Evolutionary conservation across 768 basidiomycete species (phyloP).

Genomic region (Amanita brunnescens): DNA sequence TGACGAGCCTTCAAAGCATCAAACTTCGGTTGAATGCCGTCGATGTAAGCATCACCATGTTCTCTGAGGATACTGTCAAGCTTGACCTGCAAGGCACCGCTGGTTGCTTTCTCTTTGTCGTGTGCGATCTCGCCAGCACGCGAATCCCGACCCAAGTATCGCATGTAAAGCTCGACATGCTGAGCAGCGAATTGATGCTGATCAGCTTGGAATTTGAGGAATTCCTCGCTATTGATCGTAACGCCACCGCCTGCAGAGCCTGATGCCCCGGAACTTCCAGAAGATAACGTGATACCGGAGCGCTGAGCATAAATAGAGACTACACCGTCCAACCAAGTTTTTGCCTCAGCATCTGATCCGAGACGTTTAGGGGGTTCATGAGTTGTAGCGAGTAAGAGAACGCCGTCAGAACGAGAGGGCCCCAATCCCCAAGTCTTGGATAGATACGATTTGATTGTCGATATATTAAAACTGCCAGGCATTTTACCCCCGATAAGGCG

Average conservation of each 20-base stretch:
- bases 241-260: slow-evolving; percentile 63
- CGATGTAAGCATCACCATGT: slow-evolving; percentile 89
- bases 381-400: slow-evolving; percentile 84
- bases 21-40: slow-evolving; percentile 92
- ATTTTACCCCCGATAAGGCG: slow-evolving; percentile 93
- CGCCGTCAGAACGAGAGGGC: slow-evolving; percentile 78
- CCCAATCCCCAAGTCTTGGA: slow-evolving; percentile 96
- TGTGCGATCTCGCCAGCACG: slow-evolving; percentile 86
- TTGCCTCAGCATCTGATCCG: slow-evolving; percentile 84
- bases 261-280: slow-evolving; percentile 54
- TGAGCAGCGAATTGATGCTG: slow-evolving; percentile 89
- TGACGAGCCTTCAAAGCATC: slow-evolving; percentile 93
- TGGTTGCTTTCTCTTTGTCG: slow-evolving; percentile 77
- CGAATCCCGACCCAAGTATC: slow-evolving; percentile 90
- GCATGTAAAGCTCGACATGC: slow-evolving; percentile 94
- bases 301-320: slow-evolving; percentile 83
- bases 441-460: slow-evolving; percentile 82
- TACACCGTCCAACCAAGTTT: slow-evolving; percentile 85
- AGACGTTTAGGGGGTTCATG: slow-evolving; percentile 93
- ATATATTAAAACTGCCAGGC: slow-evolving; percentile 97
- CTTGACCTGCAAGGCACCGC: slow-evolving; percentile 65
- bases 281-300: slow-evolving; percentile 75
- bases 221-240: slow-evolving; percentile 96
- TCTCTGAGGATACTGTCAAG: slow-evolving; percentile 85
- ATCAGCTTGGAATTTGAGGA: slow-evolving; percentile 91